Base-by-base conservation (phyloP, 2,329 filamentous ascomycete species). In the Monosporascus sp. region DNA sequence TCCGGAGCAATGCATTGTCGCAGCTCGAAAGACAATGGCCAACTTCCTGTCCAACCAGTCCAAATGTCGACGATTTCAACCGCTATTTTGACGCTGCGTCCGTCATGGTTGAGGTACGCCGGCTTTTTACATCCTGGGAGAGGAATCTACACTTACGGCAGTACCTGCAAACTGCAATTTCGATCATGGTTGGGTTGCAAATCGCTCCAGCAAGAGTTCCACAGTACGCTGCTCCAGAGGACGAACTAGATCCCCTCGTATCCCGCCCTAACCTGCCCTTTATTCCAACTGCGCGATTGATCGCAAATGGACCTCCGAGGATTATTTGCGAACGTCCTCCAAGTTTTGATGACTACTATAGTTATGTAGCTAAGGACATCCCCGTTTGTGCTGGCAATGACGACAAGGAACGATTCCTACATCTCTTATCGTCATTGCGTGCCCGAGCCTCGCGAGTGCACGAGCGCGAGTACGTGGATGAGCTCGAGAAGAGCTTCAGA, bases 1-100 rank as follows among this genome's bases (percentile, higher is more conserved):
- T 43, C 20, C 17, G 18, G 9, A 43, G 20, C 0, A n/a, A 15
- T 20, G 38, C 15, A 9, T 11, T 50, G 11, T 15, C 27, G 18
- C 14, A 27, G n/a, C 49, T 50, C 20, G 41, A 18, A 11, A 43
- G 22, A 17, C 49, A 50, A 31, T 50, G 49, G 49, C 49, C 49
- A 35, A 41, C 22, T n/a, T 15, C 37, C 2, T 15, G 37, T 27
- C 49, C 49, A 41, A 31, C 6, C 9, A 17, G 14, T 2, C 22
- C 36, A 5, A 3, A 43, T 36, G 49, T 39, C 9, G 20, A 27
- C 20, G n/a, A 14, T 17, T 43, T 43, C 25, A 7, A n/a, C 20
- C 18, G 1, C 18, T 48, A 48, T 24, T 27, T 48, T 14, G 9
- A 48, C 22, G 45, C 17, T 18, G 6, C 45, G 18, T 27, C 45